Conservation (phyloP, 2,329 filamentous ascomycete genomes). For the Coniochaeta sp. region DNA sequence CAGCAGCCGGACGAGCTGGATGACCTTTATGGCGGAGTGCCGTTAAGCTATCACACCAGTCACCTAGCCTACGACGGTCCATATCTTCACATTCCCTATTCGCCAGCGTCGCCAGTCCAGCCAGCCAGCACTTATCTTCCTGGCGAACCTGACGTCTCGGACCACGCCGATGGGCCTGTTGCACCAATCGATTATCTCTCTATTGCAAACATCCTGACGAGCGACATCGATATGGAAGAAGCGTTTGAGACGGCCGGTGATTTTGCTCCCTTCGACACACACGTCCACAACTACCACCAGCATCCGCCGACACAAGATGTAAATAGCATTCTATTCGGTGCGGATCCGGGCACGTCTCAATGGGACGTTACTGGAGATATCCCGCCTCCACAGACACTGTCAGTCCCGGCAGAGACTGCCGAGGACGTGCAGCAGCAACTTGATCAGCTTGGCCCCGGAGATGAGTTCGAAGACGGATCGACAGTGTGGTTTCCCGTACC, state of each 20-base stretch:
- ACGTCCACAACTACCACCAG: constrained; percentile 3
- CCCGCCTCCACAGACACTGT: neutral
- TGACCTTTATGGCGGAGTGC: neutral
- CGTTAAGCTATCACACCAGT: neutral
- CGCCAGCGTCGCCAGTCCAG: neutral
- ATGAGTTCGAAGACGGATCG: neutral
- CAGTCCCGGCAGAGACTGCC: neutral
- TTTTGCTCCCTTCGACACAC: neutral
- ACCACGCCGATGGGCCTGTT: constrained; percentile 12
- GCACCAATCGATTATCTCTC: constrained; percentile 9
- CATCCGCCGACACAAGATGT: neutral
- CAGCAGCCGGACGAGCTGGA: neutral
- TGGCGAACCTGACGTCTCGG: constrained; percentile 16
- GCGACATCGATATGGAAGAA: constrained; percentile 14
- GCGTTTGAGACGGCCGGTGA: neutral
- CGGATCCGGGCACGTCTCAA: neutral
- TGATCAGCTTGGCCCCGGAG: constrained; percentile 1
- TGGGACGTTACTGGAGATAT: neutral
- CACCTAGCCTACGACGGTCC: constrained; percentile 2
- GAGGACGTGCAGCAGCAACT: constrained; percentile 2
- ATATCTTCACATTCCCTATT: neutral
- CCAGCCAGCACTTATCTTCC: constrained; percentile 1
- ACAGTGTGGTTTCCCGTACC: constrained; percentile 7
- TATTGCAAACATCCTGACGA: constrained; percentile 11
- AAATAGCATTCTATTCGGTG: neutral